These are phyloP conservation scores for Basipetospora sp. DNA, from an alignment of 2,329 filamentous ascomycete genomes.

Conservation along the genomic window DNA sequence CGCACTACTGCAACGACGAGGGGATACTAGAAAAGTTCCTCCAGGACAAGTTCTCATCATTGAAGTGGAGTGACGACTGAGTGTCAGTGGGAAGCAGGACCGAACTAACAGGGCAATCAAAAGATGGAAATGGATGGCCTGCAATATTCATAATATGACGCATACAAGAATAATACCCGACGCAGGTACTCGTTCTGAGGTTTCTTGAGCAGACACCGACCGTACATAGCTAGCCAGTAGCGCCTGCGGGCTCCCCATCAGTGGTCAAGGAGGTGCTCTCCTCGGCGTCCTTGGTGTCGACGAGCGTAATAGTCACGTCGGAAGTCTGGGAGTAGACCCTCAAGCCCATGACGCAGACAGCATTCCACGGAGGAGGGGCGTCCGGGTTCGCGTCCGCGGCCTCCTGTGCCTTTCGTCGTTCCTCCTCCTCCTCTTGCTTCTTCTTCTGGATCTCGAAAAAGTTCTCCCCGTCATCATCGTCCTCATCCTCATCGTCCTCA, in stretches of 20 bases:
- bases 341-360: conserved; percentile 26
- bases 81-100: too few relatives aligned
- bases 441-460: conserved; percentile 12
- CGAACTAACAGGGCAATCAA: too few relatives aligned
- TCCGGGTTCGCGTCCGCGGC: background rate
- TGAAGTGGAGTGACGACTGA: conserved; percentile 17
- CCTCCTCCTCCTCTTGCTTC: conserved; percentile 5
- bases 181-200: too few relatives aligned
- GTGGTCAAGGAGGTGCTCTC: conserved; percentile 15
- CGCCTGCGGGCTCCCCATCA: conserved; percentile 16
- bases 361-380: conserved; percentile 21
- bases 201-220: too few relatives aligned
- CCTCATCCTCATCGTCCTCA: conserved; percentile 7
- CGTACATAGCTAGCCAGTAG: conserved; percentile 13
- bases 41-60: conserved; percentile 27
- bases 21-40: conserved; percentile 30
- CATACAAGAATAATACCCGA: too few relatives aligned
- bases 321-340: conserved; percentile 24
- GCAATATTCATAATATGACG: too few relatives aligned
- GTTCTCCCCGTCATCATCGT: conserved; percentile 8
- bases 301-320: conserved; percentile 20
- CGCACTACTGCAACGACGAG: conserved; percentile 41
- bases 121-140: too few relatives aligned
- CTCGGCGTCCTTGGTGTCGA: conserved; percentile 18
- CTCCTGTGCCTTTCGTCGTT: background rate